These are phyloP conservation scores for Acaromyces ingoldii DNA, from an alignment of 1,284 basidiomycete species.

Conservation along the genomic window DNA sequence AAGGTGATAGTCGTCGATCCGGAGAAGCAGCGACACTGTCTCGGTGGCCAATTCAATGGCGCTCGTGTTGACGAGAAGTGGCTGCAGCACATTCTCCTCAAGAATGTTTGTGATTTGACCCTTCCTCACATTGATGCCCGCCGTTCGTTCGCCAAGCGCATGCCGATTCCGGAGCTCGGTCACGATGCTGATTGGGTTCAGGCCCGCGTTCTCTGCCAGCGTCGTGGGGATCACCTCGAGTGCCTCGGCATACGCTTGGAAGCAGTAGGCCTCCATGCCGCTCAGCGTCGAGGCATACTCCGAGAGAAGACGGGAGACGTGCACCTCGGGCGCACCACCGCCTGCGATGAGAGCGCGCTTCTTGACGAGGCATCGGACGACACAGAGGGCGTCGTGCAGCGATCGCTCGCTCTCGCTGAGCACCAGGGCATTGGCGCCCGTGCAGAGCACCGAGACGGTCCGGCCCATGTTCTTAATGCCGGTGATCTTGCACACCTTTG, in stretches of 20 bases:
- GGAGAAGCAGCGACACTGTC: constrained; percentile 90
- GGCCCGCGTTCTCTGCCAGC: constrained; percentile 93
- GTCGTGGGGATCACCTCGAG: constrained; percentile 97
- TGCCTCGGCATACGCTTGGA: constrained; percentile 96
- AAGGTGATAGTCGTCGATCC: constrained; percentile 68
- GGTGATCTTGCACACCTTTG: constrained; percentile 88
- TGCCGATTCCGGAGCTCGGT: constrained; percentile 96
- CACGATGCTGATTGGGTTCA: constrained; percentile 97
- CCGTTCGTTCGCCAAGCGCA: constrained; percentile 85
- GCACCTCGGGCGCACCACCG: constrained; percentile 96
- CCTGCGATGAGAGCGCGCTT: constrained; percentile 94
- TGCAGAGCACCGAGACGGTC: constrained; percentile 92
- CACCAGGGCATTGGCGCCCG: constrained; percentile 87
- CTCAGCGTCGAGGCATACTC: constrained; percentile 90
- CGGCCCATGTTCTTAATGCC: constrained; percentile 92
- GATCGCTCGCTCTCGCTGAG: constrained; percentile 96
- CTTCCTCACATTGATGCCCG: constrained; percentile 90
- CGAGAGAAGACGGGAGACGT: constrained; percentile 86
- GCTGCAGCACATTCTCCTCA: constrained; percentile 96
- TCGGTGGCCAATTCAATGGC: constrained; percentile 93
- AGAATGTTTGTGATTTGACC: constrained; percentile 93
- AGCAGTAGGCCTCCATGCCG: constrained; percentile 99
- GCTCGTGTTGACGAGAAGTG: constrained; percentile 88
- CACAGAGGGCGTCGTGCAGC: constrained; percentile 96
- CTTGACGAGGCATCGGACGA: constrained; percentile 96